Percentiles rank a stretch among this genome's conserved stretches.
Conservation (phyloP, 306 rosid genomes). For the Quercus rubra region DNA sequence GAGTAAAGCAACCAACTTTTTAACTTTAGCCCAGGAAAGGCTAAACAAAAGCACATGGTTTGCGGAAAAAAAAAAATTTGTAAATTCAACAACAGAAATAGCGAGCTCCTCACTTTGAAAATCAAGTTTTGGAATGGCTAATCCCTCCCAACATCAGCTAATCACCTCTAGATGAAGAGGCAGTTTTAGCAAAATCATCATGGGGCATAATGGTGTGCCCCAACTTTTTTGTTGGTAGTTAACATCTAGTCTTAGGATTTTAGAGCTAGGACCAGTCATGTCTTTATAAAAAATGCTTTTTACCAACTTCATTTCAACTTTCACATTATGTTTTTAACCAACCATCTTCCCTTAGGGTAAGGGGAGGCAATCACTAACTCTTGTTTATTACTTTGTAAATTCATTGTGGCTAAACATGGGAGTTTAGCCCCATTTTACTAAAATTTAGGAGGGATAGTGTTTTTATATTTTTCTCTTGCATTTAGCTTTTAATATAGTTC, state of each 20-base stretch:
- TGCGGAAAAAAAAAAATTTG: conserved; percentile 38
- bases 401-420: conserved; percentile 66
- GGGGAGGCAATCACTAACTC: conserved; percentile 39
- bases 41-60: conserved; percentile 37
- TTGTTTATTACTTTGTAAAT: conserved; percentile 42
- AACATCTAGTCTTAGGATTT: conserved; percentile 49
- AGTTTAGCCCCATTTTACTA: conserved; percentile 61
- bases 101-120: conserved; percentile 41
- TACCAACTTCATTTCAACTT: conserved; percentile 30
- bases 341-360: conserved; percentile 55
- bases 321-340: conserved; percentile 36
- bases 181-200: conserved; percentile 30
- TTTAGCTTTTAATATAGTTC: conserved; percentile 44
- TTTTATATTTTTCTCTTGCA: conserved; percentile 24
- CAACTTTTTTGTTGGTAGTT: conserved; percentile 57
- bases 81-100: conserved; percentile 45
- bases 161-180: conserved; percentile 48
- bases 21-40: conserved; percentile 51
- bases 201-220: conserved; percentile 59
- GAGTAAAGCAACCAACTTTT: conserved; percentile 28
- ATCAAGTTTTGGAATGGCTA: conserved; percentile 27
- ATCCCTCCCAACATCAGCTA: conserved; percentile 47
- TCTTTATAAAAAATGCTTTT: conserved; percentile 27
- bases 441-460: conserved; percentile 51
- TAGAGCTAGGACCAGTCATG: conserved; percentile 39